These are phyloP conservation scores for Phialophora macrospora DNA, from an alignment of 2,329 filamentous ascomycete genomes.

Conservation along the genomic window DNA sequence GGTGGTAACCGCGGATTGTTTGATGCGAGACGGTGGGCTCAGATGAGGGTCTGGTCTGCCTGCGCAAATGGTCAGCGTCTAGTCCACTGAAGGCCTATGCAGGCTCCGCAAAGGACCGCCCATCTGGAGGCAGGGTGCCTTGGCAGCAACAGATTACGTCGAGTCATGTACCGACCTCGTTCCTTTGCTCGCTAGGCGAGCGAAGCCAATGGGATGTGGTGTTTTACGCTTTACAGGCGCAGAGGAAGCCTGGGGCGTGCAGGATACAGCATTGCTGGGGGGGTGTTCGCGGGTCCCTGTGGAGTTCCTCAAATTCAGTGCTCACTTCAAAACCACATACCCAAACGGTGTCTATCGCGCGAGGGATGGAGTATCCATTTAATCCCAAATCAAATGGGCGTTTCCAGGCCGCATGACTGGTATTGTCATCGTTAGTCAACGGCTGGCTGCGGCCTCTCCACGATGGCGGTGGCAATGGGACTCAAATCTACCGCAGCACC, in stretches of 20 bases:
- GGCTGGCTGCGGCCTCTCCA: background rate
- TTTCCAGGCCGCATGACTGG: background rate
- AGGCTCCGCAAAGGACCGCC: background rate
- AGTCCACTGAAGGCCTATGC: background rate
- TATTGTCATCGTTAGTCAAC: background rate
- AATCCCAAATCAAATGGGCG: background rate
- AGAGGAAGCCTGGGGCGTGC: background rate
- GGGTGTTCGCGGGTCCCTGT: background rate
- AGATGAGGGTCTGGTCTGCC: constrained; percentile 12
- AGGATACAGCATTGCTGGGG: background rate
- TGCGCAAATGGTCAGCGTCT: constrained; percentile 17
- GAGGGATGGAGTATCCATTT: background rate
- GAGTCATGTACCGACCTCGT: constrained; percentile 13
- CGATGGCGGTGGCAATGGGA: constrained; percentile 9
- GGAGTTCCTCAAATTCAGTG: background rate
- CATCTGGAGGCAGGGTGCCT: background rate
- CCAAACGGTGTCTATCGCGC: background rate
- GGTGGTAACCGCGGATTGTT: constrained; percentile 4
- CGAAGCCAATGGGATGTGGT: background rate
- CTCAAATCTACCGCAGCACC: background rate
- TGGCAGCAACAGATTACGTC: constrained; percentile 8
- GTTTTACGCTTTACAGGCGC: background rate
- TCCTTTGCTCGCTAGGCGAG: background rate
- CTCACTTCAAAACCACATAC: background rate
- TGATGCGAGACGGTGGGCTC: constrained; percentile 1